Percentiles rank a stretch among this genome's conserved stretches.
phyloP scores from a whole-genome alignment of 192 early-diverging fungal genomes.

The Coemansia sp. region DNA sequence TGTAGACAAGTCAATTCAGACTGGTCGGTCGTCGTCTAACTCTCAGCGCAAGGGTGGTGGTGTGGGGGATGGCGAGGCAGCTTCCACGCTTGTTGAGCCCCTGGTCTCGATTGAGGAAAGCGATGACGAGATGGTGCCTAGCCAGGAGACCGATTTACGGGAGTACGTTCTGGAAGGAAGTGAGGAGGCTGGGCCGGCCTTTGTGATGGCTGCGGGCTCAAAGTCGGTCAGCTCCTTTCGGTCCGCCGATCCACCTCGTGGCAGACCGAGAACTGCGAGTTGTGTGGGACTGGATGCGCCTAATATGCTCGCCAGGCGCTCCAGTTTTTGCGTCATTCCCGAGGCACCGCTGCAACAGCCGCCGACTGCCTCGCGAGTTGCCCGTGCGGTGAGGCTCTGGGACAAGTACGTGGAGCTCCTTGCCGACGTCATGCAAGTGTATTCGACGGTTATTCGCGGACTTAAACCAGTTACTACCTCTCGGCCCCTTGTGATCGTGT shows the following conservation, averaged over 20 bases:
- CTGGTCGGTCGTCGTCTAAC: not conserved
- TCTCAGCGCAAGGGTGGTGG: not conserved
- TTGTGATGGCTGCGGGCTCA: not conserved
- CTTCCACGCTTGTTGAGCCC: not conserved
- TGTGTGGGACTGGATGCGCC: not conserved
- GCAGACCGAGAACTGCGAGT: not conserved
- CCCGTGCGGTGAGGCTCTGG: slow-evolving; percentile 28
- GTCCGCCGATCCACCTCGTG: not conserved
- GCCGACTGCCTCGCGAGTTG: slow-evolving; percentile 5
- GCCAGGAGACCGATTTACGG: not conserved
- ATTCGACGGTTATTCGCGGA: slow-evolving; percentile 35
- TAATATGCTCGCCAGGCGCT: not conserved
- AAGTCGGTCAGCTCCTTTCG: not conserved
- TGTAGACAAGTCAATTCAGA: not conserved
- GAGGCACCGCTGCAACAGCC: not conserved
- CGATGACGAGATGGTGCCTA: not conserved
- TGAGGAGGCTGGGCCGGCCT: not conserved
- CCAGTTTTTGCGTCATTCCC: not conserved
- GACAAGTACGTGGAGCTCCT: slow-evolving; percentile 39
- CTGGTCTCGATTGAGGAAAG: not conserved
- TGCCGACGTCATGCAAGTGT: slow-evolving; percentile 27
- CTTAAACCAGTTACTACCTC: slow-evolving; percentile 5
- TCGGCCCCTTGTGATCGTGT: not conserved
- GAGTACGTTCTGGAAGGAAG: not conserved
- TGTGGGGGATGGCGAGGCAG: too few species aligned